A percentile compares a stretch with the other conserved stretches of the same genome.
Evolutionary conservation across 202 grass and related monocot genomes (phyloP).

Genomic region (Dendrocalamus latiflorus): DNA sequence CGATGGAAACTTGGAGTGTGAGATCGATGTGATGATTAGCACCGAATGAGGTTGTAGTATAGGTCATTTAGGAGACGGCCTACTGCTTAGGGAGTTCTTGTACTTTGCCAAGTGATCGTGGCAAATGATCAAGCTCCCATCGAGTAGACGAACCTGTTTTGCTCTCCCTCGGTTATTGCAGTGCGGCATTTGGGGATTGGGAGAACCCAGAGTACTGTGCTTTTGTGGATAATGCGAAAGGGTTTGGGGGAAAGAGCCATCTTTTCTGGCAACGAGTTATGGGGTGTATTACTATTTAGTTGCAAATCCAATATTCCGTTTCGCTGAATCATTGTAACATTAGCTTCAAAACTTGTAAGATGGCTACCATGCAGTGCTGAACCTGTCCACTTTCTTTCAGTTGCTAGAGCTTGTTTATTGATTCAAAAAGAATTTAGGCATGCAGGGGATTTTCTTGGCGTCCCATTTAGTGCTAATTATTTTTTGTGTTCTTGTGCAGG

Average conservation of each 20-base stretch:
- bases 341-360: neutral
- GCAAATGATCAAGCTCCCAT: neutral
- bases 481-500: conserved; percentile 13
- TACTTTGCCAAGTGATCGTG: neutral
- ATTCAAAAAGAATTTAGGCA: neutral
- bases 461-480: neutral
- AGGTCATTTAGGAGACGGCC: neutral
- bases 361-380: neutral
- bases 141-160: neutral
- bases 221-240: neutral
- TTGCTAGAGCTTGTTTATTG: neutral
- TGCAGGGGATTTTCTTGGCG: neutral
- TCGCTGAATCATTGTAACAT: neutral
- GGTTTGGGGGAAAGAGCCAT: neutral
- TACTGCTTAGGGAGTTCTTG: no score
- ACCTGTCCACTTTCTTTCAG: neutral
- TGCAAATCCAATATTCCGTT: neutral
- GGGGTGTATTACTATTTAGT: neutral
- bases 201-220: neutral
- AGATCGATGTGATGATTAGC: neutral
- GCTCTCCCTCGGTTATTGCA: neutral
- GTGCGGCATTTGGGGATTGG: neutral
- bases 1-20: neutral
- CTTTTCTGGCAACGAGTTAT: neutral
- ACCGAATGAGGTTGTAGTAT: neutral